Conservation (phyloP, 257 asterid genomes). For the Solanum medicagineum region DNA sequence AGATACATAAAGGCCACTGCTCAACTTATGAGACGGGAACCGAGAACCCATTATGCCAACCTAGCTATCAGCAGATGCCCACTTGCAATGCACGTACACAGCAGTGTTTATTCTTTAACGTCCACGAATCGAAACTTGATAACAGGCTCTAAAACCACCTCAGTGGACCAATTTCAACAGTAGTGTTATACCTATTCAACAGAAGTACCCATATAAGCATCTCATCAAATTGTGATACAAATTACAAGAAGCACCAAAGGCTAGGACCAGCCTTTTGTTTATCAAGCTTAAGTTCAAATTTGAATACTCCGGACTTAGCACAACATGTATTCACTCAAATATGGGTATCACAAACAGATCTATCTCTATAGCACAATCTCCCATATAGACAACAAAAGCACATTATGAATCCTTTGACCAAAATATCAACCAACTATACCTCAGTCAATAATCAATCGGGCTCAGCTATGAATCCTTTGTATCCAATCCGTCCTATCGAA, state of each 20-base stretch:
- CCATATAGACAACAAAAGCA: background rate
- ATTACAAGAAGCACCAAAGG: background rate
- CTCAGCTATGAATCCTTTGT: background rate
- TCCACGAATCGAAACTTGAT: background rate
- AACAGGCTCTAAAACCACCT: background rate
- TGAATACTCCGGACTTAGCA: background rate
- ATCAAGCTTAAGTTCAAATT: background rate
- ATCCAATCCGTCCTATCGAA: background rate
- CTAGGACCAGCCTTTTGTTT: background rate
- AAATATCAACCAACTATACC: background rate
- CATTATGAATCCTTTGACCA: background rate
- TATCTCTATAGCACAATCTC: background rate
- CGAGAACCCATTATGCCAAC: constrained; percentile 60
- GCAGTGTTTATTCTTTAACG: background rate
- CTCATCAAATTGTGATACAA: background rate
- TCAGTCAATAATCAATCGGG: background rate
- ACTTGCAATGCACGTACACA: background rate
- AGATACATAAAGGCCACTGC: constrained; percentile 80
- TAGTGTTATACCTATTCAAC: background rate
- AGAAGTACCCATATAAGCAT: background rate
- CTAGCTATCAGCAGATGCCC: background rate
- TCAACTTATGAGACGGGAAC: constrained; percentile 88
- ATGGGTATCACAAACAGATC: background rate
- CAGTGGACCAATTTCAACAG: background rate
- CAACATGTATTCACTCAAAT: background rate